Conservation (phyloP, 2,329 filamentous ascomycete species). For the Aspergillus aculeatus region DNA sequence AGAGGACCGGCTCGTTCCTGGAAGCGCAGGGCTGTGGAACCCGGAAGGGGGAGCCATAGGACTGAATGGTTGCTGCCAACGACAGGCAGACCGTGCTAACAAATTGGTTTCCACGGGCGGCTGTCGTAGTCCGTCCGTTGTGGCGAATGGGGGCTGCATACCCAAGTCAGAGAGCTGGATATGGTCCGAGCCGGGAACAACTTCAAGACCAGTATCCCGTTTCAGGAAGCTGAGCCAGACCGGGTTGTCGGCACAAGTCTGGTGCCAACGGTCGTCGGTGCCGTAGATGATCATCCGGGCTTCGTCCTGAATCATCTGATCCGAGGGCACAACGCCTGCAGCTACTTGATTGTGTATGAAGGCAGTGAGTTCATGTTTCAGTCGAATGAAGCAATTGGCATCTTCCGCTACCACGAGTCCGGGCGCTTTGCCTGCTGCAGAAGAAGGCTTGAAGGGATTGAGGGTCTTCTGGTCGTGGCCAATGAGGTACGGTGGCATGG, state of each 20-base stretch:
- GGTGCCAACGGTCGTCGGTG: constrained; percentile 38
- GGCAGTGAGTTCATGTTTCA: constrained; percentile 41
- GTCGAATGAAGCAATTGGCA: constrained; percentile 43
- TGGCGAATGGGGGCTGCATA: constrained; percentile 45
- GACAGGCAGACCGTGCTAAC: constrained; percentile 24
- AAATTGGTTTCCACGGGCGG: constrained; percentile 37
- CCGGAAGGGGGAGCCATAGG: constrained; percentile 30
- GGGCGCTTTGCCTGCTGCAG: constrained; percentile 13
- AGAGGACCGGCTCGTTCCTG: constrained; percentile 34
- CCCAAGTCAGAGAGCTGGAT: constrained; percentile 39
- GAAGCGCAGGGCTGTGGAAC: constrained; percentile 33
- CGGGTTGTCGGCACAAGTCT: constrained; percentile 49
- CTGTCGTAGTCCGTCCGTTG: constrained; percentile 35
- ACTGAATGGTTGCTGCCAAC: constrained; percentile 23
- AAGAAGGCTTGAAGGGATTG: constrained; percentile 34
- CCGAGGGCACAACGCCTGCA: constrained; percentile 37
- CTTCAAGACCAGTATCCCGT: constrained; percentile 41
- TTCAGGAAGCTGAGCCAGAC: constrained; percentile 48
- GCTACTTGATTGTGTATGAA: constrained; percentile 38
- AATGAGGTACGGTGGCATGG: constrained; percentile 41
- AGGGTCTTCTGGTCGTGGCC: constrained; percentile 33
- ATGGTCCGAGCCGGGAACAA: constrained; percentile 31
- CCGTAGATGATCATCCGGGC: constrained; percentile 37
- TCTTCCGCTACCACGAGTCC: constrained; percentile 32
- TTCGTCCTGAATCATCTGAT: constrained; percentile 38